A percentile compares a stretch with the other conserved stretches of the same genome.
Evolutionary conservation across 331 rosid genomes (phyloP).

Genomic region (Quercus tomentella): DNA sequence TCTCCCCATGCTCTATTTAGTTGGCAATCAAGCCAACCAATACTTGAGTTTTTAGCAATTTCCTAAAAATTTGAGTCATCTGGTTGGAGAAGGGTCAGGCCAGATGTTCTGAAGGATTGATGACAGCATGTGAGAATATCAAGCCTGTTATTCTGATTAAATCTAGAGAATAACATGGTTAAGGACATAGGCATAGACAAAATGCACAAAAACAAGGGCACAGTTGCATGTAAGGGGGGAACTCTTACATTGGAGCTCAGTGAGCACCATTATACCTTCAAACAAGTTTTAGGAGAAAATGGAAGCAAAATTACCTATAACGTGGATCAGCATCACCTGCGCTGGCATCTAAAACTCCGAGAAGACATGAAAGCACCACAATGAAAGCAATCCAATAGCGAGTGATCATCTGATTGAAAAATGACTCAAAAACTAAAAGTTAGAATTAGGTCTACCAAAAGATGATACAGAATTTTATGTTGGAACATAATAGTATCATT

Average conservation of each 20-base stretch:
- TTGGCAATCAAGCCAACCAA: background rate
- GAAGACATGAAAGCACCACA: conserved; percentile 38
- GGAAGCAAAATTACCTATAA: conserved; percentile 43
- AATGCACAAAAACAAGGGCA: background rate
- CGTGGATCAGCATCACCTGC: conserved; percentile 65
- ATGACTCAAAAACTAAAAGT: conserved; percentile 9
- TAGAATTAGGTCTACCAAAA: background rate
- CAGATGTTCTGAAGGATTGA: background rate
- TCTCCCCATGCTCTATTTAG: background rate
- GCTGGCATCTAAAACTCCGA: conserved; percentile 56
- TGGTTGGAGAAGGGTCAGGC: background rate
- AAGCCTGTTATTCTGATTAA: background rate
- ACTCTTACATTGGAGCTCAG: background rate
- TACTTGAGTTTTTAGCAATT: background rate
- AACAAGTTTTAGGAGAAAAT: conserved; percentile 2
- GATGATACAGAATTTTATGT: background rate
- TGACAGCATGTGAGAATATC: background rate
- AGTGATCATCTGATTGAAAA: conserved; percentile 47
- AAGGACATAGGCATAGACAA: background rate
- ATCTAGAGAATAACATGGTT: background rate
- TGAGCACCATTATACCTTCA: background rate
- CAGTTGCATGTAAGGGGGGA: background rate
- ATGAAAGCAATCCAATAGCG: conserved; percentile 36
- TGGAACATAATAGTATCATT: background rate
- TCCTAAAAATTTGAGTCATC: background rate